Base-by-base conservation (phyloP, 176 grass and related monocot genomes). In the Bolboschoenus planiculmis region DNA sequence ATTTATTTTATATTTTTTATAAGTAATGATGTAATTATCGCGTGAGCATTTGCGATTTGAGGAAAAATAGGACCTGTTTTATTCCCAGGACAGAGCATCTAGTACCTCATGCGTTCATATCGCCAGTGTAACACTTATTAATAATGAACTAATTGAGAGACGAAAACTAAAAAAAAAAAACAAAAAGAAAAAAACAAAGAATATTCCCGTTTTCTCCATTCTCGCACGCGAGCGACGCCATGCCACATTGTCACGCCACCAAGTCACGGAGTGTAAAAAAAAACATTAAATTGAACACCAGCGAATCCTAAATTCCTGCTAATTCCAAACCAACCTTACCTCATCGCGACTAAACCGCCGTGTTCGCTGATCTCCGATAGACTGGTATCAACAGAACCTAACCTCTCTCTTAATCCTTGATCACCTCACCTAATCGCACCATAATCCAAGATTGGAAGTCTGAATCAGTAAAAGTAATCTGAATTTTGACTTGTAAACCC, bases 181-280 rank as follows among this genome's bases (percentile, higher is more conserved):
- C 46, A 53, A 44, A 11, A 71, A 10, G 24, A 23, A 21, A n/a
- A 44, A 8, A 31, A 47, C n/a, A n/a, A 10, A 44, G 23, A 74
- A 74, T 74, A 73, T 73, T 73, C 68, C 24, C 43, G 42, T 74
- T 16, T 70, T 74, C 42, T 74, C 39, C 11, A 74, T 46, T 74
- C 42, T 74, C 70, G 11, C 24, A 48, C 42, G 70, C 70, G 70
- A 74, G 70, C 23, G 13, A 30, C 70, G 70, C 39, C 24, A 74
- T 40, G 68, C 7, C 39, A 24, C 23, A n/a, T n/a, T n/a, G 47
- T 13, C 70, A 74, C 23, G 31, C 20, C n/a, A 72, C n/a, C 36
- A 42, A 21, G 68, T 73, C 11, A 4, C 9, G 1, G 40, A 68
- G 10, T 10, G 68, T 44, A 39, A 67, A 37, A 27, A 34, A 16